Percentiles rank a stretch among this genome's conserved stretches.
These are phyloP conservation scores for Hypoxylon crocopeplum DNA, from an alignment of 495 filamentous ascomycete species.

Conservation along the genomic window DNA sequence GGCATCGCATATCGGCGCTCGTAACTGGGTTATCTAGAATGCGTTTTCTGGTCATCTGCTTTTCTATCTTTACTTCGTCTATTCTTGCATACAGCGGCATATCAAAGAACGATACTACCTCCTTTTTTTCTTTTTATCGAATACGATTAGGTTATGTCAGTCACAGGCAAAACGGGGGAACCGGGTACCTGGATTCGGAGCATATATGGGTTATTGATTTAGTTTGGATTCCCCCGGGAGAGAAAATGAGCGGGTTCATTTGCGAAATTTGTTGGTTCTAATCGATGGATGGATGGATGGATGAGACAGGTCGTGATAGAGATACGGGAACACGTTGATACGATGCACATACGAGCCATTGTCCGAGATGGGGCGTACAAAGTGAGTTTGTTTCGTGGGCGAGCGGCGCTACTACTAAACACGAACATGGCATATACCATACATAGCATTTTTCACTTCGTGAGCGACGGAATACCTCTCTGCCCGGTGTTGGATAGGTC, in stretches of 20 bases:
- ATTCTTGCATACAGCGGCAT: too few relatives aligned
- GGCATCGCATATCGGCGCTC: neutral
- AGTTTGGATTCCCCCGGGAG: neutral
- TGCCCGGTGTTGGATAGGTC: neutral
- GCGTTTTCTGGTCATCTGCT: neutral
- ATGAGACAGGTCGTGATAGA: conserved; percentile 8
- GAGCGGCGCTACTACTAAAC: conserved; percentile 5
- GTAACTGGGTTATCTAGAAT: conserved; percentile 3
- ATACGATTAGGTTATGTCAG: conserved; percentile 7
- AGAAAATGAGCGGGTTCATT: too few relatives aligned
- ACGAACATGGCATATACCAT: conserved; percentile 7
- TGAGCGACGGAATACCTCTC: neutral
- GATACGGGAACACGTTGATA: conserved; percentile 9
- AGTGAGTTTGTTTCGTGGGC: conserved; percentile 20
- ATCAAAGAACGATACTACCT: too few relatives aligned
- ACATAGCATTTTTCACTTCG: conserved; percentile 7
- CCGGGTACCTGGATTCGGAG: conserved; percentile 11
- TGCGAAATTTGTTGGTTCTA: too few relatives aligned
- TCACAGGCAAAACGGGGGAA: conserved; percentile 11
- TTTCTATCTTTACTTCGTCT: too few relatives aligned
- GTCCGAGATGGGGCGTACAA: neutral
- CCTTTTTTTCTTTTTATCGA: too few relatives aligned
- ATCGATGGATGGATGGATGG: too few relatives aligned
- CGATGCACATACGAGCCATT: conserved; percentile 13
- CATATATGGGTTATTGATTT: conserved; percentile 19